Conservation (phyloP, 371 early-diverging fungal species). For the Rhizomucor miehei region DNA sequence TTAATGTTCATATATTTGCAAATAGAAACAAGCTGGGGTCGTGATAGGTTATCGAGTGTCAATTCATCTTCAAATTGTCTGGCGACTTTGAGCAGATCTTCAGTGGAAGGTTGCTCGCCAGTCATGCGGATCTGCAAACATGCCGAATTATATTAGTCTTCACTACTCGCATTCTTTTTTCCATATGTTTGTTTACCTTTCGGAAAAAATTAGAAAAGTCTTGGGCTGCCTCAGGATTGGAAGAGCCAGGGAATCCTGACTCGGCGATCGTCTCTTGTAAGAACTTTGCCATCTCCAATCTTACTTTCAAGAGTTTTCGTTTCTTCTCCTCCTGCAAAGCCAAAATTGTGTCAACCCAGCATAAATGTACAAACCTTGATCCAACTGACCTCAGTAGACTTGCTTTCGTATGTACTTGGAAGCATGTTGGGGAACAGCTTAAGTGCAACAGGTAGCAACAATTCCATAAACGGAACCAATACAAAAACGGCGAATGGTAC, state of each 20-base stretch:
- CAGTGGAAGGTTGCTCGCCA: constrained; percentile 81
- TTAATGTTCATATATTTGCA: constrained; percentile 92
- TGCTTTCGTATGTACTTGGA: constrained; percentile 94
- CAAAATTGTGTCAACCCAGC: too few relatives aligned
- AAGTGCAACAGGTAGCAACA: constrained; percentile 87
- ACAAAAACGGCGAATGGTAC: constrained; percentile 93
- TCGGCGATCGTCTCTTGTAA: constrained; percentile 95
- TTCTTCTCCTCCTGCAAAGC: constrained; percentile 81
- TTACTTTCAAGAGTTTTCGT: constrained; percentile 80
- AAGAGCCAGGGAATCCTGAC: constrained; percentile 63
- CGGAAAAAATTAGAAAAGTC: constrained; percentile 82
- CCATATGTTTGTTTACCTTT: constrained; percentile 65
- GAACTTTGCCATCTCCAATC: constrained; percentile 93
- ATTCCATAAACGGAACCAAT: constrained; percentile 93
- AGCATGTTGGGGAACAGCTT: constrained; percentile 97
- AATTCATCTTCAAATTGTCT: constrained; percentile 88
- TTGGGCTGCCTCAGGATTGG: constrained; percentile 60
- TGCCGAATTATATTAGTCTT: too few relatives aligned
- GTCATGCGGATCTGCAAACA: constrained; percentile 74
- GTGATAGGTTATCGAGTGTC: constrained; percentile 88
- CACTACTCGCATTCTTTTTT: too few relatives aligned
- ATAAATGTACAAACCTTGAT: neutral
- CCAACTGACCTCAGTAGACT: constrained; percentile 64
- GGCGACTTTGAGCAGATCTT: constrained; percentile 81
- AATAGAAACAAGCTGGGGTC: constrained; percentile 93